These are phyloP conservation scores for Podaxis sp. DNA, from an alignment of 768 basidiomycete genomes.

Conservation along the genomic window DNA sequence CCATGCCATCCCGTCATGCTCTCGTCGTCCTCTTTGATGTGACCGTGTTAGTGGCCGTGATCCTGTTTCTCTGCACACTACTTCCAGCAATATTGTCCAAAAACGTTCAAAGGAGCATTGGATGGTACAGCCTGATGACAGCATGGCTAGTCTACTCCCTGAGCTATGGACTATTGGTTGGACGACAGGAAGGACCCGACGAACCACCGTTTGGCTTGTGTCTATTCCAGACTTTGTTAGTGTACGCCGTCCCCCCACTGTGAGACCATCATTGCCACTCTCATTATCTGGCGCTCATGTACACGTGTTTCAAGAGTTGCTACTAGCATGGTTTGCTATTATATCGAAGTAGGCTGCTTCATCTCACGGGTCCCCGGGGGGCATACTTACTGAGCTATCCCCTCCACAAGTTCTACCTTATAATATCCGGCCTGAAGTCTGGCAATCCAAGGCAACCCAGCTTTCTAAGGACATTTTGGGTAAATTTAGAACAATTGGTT, in stretches of 20 bases:
- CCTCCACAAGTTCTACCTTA: neutral
- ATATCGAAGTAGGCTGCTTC: conserved; percentile 1
- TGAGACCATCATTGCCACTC: neutral
- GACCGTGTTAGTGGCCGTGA: neutral
- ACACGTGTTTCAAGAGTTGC: neutral
- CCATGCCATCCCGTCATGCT: conserved; percentile 9
- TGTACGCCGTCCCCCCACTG: conserved; percentile 6
- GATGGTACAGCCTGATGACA: conserved; percentile 12
- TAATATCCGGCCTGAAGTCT: conserved; percentile 4
- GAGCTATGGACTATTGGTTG: conserved; percentile 7
- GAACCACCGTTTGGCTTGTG: neutral
- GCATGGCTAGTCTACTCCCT: conserved; percentile 9
- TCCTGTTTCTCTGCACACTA: neutral
- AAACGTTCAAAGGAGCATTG: neutral
- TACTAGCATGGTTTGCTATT: conserved; percentile 5
- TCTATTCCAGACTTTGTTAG: conserved; percentile 7
- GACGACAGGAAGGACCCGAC: neutral
- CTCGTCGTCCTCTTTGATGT: conserved; percentile 13
- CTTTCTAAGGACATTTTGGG: neutral
- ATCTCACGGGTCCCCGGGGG: neutral
- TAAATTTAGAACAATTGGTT: neutral
- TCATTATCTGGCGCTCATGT: neutral
- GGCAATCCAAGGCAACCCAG: neutral
- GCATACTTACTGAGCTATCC: neutral
- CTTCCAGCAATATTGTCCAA: conserved; percentile 6